phyloP scores from a whole-genome alignment of 192 early-diverging fungal species.

The Chytriomyces sp. region DNA sequence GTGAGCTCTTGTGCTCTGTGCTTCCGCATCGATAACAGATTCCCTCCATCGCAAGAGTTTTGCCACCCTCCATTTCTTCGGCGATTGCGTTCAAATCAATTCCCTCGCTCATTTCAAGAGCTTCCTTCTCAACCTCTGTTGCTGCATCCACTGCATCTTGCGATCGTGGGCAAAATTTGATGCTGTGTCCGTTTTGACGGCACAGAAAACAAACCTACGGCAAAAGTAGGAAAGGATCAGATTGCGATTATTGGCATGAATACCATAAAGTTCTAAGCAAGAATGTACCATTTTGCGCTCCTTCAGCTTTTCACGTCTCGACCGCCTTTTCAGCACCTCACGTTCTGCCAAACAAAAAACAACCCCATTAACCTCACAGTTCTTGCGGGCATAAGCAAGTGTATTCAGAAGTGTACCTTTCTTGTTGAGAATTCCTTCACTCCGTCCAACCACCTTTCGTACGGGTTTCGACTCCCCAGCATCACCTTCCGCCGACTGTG shows the following conservation, averaged over 20 bases:
- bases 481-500: conserved; percentile 33
- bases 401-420: neutral
- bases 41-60: conserved; percentile 42
- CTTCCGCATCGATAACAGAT: conserved; percentile 93
- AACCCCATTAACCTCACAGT: no score
- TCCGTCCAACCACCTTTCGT: neutral
- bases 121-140: neutral
- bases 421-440: conserved; percentile 32
- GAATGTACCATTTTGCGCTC: conserved; percentile 48
- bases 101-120: conserved; percentile 2
- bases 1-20: conserved; percentile 78
- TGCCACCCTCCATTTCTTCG: conserved; percentile 41
- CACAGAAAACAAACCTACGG: conserved; percentile 82
- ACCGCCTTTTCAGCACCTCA: conserved; percentile 45
- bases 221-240: neutral
- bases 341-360: conserved; percentile 31
- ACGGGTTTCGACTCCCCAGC: neutral
- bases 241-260: neutral
- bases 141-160: conserved; percentile 17
- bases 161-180: conserved; percentile 76
- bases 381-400: no score
- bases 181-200: conserved; percentile 80
- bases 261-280: neutral
- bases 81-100: conserved; percentile 22
- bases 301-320: conserved; percentile 43